These are phyloP conservation scores for Leccinum olivaceopallidum DNA, from an alignment of 768 basidiomycete species.

Conservation along the genomic window DNA sequence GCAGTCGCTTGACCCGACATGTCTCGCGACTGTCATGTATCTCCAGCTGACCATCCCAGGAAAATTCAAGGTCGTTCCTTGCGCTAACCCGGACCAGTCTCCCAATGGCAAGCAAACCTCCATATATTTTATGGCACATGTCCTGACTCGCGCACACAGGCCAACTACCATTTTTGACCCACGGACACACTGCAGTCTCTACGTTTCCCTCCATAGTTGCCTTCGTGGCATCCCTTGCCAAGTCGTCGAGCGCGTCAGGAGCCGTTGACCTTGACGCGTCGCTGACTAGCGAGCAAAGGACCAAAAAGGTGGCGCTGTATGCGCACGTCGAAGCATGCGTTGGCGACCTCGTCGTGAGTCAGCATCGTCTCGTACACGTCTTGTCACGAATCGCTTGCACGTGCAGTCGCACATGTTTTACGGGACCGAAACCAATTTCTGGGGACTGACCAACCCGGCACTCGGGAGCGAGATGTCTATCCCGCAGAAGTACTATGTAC, in stretches of 20 bases:
- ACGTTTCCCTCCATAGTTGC: conserved; percentile 62
- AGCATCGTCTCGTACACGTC: neutral
- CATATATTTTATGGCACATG: neutral
- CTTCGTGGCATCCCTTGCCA: conserved; percentile 57
- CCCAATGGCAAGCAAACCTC: conserved; percentile 58
- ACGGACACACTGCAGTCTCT: conserved; percentile 51
- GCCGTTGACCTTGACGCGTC: conserved; percentile 48
- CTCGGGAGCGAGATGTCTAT: conserved; percentile 59
- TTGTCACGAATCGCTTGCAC: conserved; percentile 8
- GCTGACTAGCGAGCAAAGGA: conserved; percentile 47
- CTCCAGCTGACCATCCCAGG: conserved; percentile 71
- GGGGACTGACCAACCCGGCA: conserved; percentile 49
- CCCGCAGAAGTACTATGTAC: conserved; percentile 76
- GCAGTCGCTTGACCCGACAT: conserved; percentile 66
- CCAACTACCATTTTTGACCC: conserved; percentile 68
- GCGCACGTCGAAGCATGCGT: conserved; percentile 66
- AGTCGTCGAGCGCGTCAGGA: conserved; percentile 30
- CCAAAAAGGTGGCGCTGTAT: conserved; percentile 60
- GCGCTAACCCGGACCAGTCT: conserved; percentile 68
- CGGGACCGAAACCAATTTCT: conserved; percentile 64
- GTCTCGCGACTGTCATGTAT: conserved; percentile 64
- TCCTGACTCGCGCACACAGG: conserved; percentile 42
- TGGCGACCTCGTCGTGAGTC: conserved; percentile 70
- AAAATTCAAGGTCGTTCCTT: conserved; percentile 61
- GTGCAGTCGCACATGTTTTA: conserved; percentile 64